phyloP scores from a whole-genome alignment of 208 protist species.

The Leishmania amazonensis region DNA sequence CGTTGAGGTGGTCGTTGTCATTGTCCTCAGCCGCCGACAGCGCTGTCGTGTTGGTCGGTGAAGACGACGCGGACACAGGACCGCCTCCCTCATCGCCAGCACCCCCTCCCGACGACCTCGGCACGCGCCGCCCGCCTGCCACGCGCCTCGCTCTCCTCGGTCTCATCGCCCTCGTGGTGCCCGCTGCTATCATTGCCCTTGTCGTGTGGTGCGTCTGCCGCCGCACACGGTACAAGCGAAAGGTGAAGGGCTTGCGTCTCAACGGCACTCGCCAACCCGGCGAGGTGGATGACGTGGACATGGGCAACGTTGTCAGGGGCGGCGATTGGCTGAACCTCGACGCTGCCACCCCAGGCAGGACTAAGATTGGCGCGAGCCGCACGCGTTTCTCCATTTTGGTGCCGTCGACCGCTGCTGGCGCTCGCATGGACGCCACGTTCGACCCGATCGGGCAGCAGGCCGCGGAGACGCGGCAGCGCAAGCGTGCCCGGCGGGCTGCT shows the following conservation, averaged over 20 bases:
- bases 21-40: neutral
- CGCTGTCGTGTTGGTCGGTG: neutral
- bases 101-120: constrained; percentile 5
- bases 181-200: constrained; percentile 28
- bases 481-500: constrained; percentile 34
- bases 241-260: constrained; percentile 41
- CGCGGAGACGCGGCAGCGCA: constrained; percentile 43
- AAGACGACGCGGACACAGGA: neutral
- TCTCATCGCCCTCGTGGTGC: constrained; percentile 57
- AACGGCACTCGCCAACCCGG: constrained; percentile 46
- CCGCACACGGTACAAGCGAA: constrained; percentile 35
- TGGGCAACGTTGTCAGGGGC: constrained; percentile 42
- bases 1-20: neutral
- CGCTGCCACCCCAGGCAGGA: neutral
- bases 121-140: neutral
- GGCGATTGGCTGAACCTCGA: constrained; percentile 49
- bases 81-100: neutral
- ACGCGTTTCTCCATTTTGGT: constrained; percentile 2
- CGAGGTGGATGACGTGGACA: constrained; percentile 53
- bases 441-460: constrained; percentile 72
- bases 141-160: constrained; percentile 24
- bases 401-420: neutral
- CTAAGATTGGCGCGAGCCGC: neutral
- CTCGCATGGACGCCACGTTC: constrained; percentile 28
- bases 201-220: constrained; percentile 36